Base-by-base conservation (phyloP, 148 eudicot species). In the Gaultheria prostrata region DNA sequence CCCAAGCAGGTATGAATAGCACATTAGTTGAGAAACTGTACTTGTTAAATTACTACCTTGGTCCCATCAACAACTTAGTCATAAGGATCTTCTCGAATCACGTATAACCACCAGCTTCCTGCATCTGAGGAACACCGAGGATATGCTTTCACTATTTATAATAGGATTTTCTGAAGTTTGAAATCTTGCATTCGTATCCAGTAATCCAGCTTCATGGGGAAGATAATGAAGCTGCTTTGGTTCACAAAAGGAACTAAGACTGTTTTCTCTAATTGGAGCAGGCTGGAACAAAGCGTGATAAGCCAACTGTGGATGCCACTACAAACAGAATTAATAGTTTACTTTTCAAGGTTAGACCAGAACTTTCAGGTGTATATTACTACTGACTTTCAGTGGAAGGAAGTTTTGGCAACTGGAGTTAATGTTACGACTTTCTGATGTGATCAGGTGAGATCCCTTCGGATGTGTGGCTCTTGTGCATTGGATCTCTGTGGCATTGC, bases 381-480 rank as follows among this genome's bases (percentile, higher is more conserved):
- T 39, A 18, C 6, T 53, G 57, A 63, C 7, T 20, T 72, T 72
- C 48, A 15, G 75, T 30, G 4, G 17, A 70, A 70, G 18, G 72
- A 70, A 32, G 20, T 35, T 24, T 43, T 9, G 30, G 8, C 5
- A 24, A 45, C 10, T 17, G 26, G 53, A 49, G 26, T 26, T 84
- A 26, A 61, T 61, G 43, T 20, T 70, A 73, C 56, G 24, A 17
- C 67, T 50, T 14, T 82, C 33, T 84, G 43, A 20, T 80, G 83
- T 81, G 61, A 85, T 85, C 89, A 96, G 99, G 98, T 94, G 88
- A 91, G 98, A 88, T 94, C 99, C 69, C 84, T 97, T 39, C 87
- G 98, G 76, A 93, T 94, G 99, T 82, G 91, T 43, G 99, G 99
- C 76, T 97, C 98, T 20, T 94, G 98, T 90, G 99, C 98, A n/a